Percentiles rank a stretch among this genome's conserved stretches.
phyloP scores from a whole-genome alignment of 2,329 filamentous ascomycete species.

The Ophiostoma piceae region DNA sequence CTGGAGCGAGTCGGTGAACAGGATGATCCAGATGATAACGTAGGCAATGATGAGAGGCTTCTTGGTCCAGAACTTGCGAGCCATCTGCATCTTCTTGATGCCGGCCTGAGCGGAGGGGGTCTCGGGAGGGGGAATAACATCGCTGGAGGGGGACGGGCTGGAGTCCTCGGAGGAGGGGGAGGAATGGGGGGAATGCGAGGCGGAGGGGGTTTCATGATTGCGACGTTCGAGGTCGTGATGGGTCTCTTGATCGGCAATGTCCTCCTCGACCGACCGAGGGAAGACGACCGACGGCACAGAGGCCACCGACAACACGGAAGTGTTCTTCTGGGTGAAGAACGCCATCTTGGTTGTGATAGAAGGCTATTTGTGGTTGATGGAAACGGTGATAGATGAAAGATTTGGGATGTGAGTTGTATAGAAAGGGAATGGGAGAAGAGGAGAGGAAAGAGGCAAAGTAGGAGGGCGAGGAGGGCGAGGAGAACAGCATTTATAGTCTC shows the following conservation, averaged over 20 bases:
- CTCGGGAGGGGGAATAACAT: background rate
- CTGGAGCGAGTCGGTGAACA: conserved; percentile 33
- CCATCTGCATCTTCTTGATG: background rate
- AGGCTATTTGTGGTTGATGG: no score
- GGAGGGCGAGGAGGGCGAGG: no score
- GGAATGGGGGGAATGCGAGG: no score
- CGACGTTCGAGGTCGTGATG: background rate
- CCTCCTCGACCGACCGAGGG: background rate
- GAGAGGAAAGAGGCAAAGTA: no score
- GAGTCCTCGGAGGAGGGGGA: no score
- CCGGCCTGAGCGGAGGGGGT: background rate
- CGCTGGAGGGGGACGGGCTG: background rate
- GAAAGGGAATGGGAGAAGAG: no score
- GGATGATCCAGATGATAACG: conserved; percentile 24
- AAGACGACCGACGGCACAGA: background rate
- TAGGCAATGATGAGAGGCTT: background rate
- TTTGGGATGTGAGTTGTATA: no score
- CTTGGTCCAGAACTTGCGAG: background rate
- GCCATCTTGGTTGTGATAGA: background rate
- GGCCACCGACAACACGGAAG: background rate
- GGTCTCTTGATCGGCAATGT: background rate
- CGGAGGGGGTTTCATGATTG: background rate
- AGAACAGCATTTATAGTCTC: no score
- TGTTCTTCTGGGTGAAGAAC: background rate
- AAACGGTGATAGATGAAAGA: no score